Base-by-base conservation (phyloP, 2,329 filamentous ascomycete genomes). In the Alternaria triticina region DNA sequence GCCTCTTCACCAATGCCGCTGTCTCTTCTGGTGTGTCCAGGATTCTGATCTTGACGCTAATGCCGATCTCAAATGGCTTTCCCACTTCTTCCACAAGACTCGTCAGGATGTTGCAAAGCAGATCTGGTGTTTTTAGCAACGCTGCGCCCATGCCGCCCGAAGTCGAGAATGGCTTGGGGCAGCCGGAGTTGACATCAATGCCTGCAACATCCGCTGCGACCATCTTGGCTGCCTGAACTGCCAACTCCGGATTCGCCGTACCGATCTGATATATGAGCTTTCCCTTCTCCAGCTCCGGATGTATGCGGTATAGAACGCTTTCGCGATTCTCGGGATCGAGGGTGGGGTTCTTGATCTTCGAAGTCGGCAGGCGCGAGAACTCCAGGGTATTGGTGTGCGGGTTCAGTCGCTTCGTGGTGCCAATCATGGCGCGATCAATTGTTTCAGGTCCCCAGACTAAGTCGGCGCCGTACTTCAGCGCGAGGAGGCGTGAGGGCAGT, bases 391-490 rank as follows among this genome's bases (percentile, higher is more conserved):
- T 87, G 7, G 92, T 93, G 47, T 86, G 84, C 17, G 90, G 85
- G 80, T 98, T 97, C 70, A 91, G 85, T 63, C 88, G 89, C 67
- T 94, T 88, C 25, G 88, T 91, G 12, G 93, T 93, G 65, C 96
- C 96, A 75, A 98, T 96, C 80, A 99, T 89, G 61, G 95, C 90
- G 77, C 90, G 89, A 81, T 99, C 96, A 73, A 99, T 90, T 5
- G 94, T 98, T 81, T 99, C 96, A 28, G 96, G 96, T 12, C 96
- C 95, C 95, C 96, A 99, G 70, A 99, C 96, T 15, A 99, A 86
- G 81, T 99, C 96, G 56, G 96, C 96, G 70, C 96, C 96, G 79
- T 99, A 98, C 76, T 96, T 92, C 65, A 99, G 88, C 30, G 96
- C 93, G 46, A 97, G 83, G 25, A 99, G 86, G 62, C 96, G 90